Base-by-base conservation (phyloP, 129 eudicot genomes). In the Centella asiatica region DNA sequence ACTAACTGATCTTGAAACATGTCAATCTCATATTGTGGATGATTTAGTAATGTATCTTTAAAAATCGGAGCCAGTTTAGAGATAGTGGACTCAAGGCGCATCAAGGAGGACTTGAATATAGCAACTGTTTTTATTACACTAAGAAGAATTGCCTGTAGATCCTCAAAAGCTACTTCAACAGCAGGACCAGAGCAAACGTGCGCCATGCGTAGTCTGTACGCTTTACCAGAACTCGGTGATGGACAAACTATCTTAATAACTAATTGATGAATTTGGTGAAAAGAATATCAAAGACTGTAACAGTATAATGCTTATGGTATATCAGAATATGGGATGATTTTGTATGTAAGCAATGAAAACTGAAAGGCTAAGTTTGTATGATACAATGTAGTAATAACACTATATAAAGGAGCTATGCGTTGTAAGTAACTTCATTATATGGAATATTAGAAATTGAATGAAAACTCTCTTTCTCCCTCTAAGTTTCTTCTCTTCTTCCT, bases 41-140 rank as follows among this genome's bases (percentile, higher is more conserved):
- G 53, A 24, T 70, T 31, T 39, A 70, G 26, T 2, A 61, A 13
- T 34, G 5, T 14, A 44, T 52, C 47, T 28, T 67, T 14, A 6
- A 67, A 53, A 7, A 67, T 40, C 12, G 71, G 71, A 6, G 8
- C 12, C 1, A 67, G 14, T 1, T 2, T 3, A 1, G 6, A 23
- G 18, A 67, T 14, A 19, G 71, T 67, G 7, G 20, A 0, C 4
- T 53, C 31, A 7, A 52, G 32, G 37, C 32, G 23, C 25, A 17
- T 17, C 40, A 67, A 50, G 23, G 25, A 19, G 39, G 72, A 27
- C 10, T 27, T 28, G 63, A 67, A 67, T 7, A 2, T 40, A 7
- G 46, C 56, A 6, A 44, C 44, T 42, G 31, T 26, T 19, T 27
- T 42, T 12, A n/a, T 44, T 3, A 40, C 55, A 2, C 52, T 8